Conservation (phyloP, 345 rosid genomes). For the Dimocarpus longan region DNA sequence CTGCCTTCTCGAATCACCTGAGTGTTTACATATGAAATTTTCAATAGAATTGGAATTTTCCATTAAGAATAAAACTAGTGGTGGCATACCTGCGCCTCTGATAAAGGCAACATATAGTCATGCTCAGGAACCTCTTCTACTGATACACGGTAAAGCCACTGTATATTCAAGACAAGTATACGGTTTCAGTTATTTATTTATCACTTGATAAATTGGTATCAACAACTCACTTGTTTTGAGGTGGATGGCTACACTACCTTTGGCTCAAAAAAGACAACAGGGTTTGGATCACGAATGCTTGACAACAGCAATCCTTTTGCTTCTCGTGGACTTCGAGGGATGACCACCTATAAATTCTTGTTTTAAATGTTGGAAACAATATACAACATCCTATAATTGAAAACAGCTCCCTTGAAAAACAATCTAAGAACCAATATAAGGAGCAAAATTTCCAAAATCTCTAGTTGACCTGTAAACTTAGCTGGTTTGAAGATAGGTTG, state of each 20-base stretch:
- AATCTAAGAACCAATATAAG: neutral
- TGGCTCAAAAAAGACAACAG: conserved; percentile 88
- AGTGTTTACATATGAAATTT: conserved; percentile 17
- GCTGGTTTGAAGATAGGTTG: neutral
- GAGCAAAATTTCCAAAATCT: neutral
- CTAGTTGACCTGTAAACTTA: neutral
- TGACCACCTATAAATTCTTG: conserved; percentile 55
- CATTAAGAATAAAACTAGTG: neutral
- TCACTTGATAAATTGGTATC: conserved; percentile 11
- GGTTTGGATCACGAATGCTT: conserved; percentile 79
- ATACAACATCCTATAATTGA: neutral
- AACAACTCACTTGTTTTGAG: neutral
- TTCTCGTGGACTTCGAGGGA: conserved; percentile 83
- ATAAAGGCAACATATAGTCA: conserved; percentile 88
- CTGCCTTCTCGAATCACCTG: conserved; percentile 84
- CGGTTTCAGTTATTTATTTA: conserved; percentile 14
- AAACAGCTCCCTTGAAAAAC: neutral
- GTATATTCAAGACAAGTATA: conserved; percentile 24
- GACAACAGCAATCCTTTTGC: conserved; percentile 90
- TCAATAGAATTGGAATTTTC: conserved; percentile 18
- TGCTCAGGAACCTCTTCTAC: conserved; percentile 89
- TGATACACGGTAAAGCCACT: conserved; percentile 92
- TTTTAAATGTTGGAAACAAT: conserved; percentile 8
- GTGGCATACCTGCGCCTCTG: conserved; percentile 75
- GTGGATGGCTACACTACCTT: conserved; percentile 47